Base-by-base conservation (phyloP, 1,139 yeast species). In the Yamadazyma oceani region DNA sequence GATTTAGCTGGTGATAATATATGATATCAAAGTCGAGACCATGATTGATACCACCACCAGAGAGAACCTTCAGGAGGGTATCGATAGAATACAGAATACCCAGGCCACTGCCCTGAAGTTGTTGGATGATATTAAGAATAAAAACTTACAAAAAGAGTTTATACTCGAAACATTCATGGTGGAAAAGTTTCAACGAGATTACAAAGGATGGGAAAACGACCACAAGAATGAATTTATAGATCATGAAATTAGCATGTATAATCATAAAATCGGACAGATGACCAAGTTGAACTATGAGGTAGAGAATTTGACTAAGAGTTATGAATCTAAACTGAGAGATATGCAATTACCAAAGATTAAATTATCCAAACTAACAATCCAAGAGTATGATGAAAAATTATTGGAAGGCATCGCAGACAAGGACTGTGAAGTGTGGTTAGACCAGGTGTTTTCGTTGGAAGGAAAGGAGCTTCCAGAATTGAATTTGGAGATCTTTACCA, bases 121-220 rank as follows among this genome's bases (percentile, higher is more conserved):
- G 10, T 39, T 58, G 26, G 44, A 50, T 12, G 38, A 45, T n/a
- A 14, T 40, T 14, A 40, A 16, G 3, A 22, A 34, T 25, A 43
- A 33, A 36, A 35, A 14, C n/a, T 41, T 41, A 12, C 58, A 58
- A 39, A 57, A 53, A 43, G 44, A 52, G 23, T 58, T 53, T 36
- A 51, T 69, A 1, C 44, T 68, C 11, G 75, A 68, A 38, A 64
- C 74, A 7, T 66, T 63, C 44, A 43, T 53, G 17, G 56, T 66
- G 23, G 64, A 57, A 39, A 57, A 55, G 39, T 53, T 63, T 26
- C 69, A 66, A 30, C 54, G 56, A 31, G 56, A 53, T 10, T 60
- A 56, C 42, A 60, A 65, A 42, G 57, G 51, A 23, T 64, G 69
- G 69, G 65, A 64, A 33, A 36, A 44, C 19, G 36, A 42, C 3